Evolutionary conservation across 345 rosid genomes (phyloP), one percentile per base, ranked within the genome.

Genomic region (Acer campestre): DNA sequence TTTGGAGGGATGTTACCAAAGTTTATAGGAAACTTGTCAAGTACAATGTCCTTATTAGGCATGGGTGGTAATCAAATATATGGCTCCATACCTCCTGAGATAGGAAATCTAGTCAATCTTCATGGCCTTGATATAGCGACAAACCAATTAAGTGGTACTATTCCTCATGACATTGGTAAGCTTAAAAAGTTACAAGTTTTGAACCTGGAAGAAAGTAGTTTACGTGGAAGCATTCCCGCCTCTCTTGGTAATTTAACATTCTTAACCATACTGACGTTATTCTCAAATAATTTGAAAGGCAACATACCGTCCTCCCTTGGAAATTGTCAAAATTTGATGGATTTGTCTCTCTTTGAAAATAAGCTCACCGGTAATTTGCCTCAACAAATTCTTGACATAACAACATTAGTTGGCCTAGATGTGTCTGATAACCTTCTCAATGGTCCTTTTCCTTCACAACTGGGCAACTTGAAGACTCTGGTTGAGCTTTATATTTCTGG

Each of bases 21-120:
- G 12, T 16, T 16, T 16, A 3, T 53, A 53, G 58, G n/a, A 14
- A 16, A 53, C 42, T 10, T 70, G 4, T 70, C 63, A 51, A 53
- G 6, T 6, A 51, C 12, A 13, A 1, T 70, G 48, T 51, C 61
- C 7, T 0, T 0, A 2, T 1, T 79, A 1, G 0, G 0, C 1
- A 7, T 73, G 0, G 44, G 46, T 0, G 0, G 6, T 2, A 82
- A 78, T 71, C 7, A 38, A 18, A 64, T 82, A 17, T 14, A 20
- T 0, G 75, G 80, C 5, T 0, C 0, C 38, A 67, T 71, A 1
- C 80, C 85, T 6, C 18, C 2, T 0, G 71, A 20, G 13, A 49
- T 79, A 1, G 85, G 69, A 4, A 79, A 82, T 55, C 82, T 82
- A 0, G 55, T 71, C 17, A 79, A 42, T 18, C 56, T 82, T 64